A percentile compares a stretch with the other conserved stretches of the same genome.
Conservation (phyloP, 1,284 basidiomycete genomes). For the Ustilago shanxiensis region DNA sequence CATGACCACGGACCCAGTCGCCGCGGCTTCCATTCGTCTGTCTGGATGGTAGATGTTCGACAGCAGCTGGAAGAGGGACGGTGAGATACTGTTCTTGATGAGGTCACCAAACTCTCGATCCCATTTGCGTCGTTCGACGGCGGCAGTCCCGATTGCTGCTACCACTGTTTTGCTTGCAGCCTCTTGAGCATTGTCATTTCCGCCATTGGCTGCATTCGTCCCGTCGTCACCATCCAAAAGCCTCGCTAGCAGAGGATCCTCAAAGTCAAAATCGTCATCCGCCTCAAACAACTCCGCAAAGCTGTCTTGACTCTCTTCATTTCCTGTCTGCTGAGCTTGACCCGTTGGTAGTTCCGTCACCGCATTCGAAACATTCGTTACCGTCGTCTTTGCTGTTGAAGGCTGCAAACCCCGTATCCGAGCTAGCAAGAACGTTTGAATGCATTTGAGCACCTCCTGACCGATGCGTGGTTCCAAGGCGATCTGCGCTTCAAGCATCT, state of each 20-base stretch:
- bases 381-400: constrained; percentile 73
- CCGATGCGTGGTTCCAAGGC: constrained; percentile 74
- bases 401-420: constrained; percentile 72
- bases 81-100: constrained; percentile 75
- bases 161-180: neutral
- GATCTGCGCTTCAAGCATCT: constrained; percentile 75
- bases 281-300: constrained; percentile 76
- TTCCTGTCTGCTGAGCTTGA: constrained; percentile 10
- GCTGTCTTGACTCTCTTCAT: constrained; percentile 77
- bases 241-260: constrained; percentile 76
- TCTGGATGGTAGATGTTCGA: constrained; percentile 73
- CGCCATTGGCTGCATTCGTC: constrained; percentile 66
- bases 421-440: constrained; percentile 78
- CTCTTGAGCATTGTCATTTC: constrained; percentile 62
- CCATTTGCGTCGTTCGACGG: constrained; percentile 52
- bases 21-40: constrained; percentile 30
- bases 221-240: constrained; percentile 73
- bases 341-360: neutral
- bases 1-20: constrained; percentile 35
- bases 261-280: constrained; percentile 74
- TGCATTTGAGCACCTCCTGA: constrained; percentile 75
- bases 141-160: constrained; percentile 69
- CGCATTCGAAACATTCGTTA: no score
- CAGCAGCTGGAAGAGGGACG: constrained; percentile 77
- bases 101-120: constrained; percentile 71